Percentiles rank a stretch among this genome's conserved stretches.
These are phyloP conservation scores for Trypanosoma cruzi DNA, from an alignment of 208 protist genomes.

Conservation along the genomic window DNA sequence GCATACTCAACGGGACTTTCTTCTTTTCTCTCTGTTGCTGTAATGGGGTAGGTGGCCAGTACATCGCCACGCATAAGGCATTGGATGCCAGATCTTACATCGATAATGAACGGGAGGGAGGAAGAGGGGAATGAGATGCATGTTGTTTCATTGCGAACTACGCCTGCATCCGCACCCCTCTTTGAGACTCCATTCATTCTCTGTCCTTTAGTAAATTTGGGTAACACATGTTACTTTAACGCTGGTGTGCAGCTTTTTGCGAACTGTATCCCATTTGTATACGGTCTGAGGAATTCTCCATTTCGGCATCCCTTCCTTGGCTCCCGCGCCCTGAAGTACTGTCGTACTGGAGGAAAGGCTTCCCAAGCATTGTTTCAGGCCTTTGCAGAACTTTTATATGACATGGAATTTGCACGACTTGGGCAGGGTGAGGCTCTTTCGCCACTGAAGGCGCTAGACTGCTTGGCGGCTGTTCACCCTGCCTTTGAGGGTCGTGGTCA, in stretches of 20 bases:
- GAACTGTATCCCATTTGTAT: constrained; percentile 83
- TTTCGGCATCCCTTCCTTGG: constrained; percentile 20
- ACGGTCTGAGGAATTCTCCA: constrained; percentile 54
- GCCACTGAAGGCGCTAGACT: constrained; percentile 51
- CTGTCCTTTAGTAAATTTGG: constrained; percentile 93
- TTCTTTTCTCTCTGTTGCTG: constrained; percentile 5
- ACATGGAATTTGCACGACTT: constrained; percentile 59
- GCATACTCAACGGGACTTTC: background rate
- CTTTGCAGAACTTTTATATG: constrained; percentile 47
- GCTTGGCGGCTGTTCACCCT: constrained; percentile 57
- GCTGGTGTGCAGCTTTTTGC: constrained; percentile 93
- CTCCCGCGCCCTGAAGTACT: constrained; percentile 24
- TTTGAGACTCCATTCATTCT: constrained; percentile 45
- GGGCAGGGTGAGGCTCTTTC: constrained; percentile 35
- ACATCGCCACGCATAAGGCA: background rate
- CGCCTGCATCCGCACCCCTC: background rate
- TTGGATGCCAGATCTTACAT: background rate
- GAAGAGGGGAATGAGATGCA: background rate
- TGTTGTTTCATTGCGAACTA: background rate
- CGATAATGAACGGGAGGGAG: too few relatives aligned
- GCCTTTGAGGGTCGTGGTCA: constrained; percentile 83
- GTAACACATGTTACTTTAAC: constrained; percentile 99
- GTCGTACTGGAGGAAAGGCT: constrained; percentile 28
- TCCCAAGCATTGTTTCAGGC: constrained; percentile 50
- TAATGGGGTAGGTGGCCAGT: background rate